Base-by-base conservation (phyloP, 306 rosid species). In the Fragaria iinumae region DNA sequence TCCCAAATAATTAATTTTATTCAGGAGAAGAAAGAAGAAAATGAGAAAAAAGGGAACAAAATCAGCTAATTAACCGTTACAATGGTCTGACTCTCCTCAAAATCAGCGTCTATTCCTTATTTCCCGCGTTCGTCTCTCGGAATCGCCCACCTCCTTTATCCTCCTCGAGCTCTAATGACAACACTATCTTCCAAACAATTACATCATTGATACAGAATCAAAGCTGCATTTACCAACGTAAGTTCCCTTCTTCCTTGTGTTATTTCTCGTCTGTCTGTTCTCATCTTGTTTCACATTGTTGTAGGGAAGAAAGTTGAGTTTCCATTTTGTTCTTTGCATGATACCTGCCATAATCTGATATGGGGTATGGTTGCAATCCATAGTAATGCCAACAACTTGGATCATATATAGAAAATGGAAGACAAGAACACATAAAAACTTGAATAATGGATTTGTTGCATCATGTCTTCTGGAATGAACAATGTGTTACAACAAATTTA, bases 71-170 rank as follows among this genome's bases (percentile, higher is more conserved):
- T 47, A 52, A 83, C 83, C 49, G 77, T 75, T 63, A 66, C 71
- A 79, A 78, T 71, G 71, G 83, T 69, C 76, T 34, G 64, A 16
- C 77, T 55, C n/a, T 52, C 56, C 36, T 67, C 41, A 25, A 82
- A 67, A 59, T 25, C 50, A 67, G 25, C 69, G 63, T 68, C 1
- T 38, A 60, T 27, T 63, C 71, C 70, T 47, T 39, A 67, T 44
- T 12, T 50, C 32, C 47, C 69, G 60, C 34, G 29, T 64, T 49
- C 20, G 49, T 76, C 74, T 50, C 82, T 77, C 71, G 25, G 2
- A 73, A 73, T 39, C 16, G 34, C 64, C 32, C 16, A 57, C 59
- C 57, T 25, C 13, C 72, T 14, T 32, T 43, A 48, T 53, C 73
- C 36, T 45, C 36, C 64, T 29, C 77, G 50, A 53, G 36, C 65